Evolutionary conservation across 139 green algal species (phyloP).

Genomic region (Chloropicon primus): DNA sequence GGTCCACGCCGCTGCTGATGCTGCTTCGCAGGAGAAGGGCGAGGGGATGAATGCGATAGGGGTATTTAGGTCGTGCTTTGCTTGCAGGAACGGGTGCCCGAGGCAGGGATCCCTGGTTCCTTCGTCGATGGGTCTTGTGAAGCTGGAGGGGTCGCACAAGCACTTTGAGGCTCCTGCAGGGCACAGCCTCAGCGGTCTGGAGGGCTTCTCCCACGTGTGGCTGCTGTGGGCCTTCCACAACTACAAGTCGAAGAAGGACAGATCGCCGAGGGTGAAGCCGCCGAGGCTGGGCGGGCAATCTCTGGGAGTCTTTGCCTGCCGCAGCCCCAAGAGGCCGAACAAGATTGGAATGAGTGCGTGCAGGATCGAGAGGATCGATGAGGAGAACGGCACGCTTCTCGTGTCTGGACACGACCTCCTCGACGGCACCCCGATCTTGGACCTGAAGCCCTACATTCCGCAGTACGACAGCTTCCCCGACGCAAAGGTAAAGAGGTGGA

Average conservation of each 20-base stretch:
- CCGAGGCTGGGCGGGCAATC: neutral
- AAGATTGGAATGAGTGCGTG: neutral
- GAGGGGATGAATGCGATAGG: neutral
- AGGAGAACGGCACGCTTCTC: neutral
- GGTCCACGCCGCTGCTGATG: too few relatives aligned
- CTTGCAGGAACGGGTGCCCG: neutral
- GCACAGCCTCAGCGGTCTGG: neutral
- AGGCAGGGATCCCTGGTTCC: neutral
- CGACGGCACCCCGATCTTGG: constrained; percentile 3
- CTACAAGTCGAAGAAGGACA: neutral
- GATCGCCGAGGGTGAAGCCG: neutral
- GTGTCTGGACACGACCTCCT: constrained; percentile 1
- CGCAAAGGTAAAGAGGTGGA: too few relatives aligned
- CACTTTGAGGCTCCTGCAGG: neutral
- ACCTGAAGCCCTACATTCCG: constrained; percentile 9
- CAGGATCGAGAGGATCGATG: neutral
- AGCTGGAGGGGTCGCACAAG: neutral
- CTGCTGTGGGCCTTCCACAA: neutral
- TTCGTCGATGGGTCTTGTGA: neutral
- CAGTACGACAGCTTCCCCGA: constrained; percentile 5
- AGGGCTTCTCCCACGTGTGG: neutral
- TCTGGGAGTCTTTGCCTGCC: neutral
- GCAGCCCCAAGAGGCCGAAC: constrained; percentile 1
- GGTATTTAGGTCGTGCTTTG: neutral
- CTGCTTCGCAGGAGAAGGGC: too few relatives aligned